Conservation (phyloP, 2,329 filamentous ascomycete genomes). For the Trichocomaceae sp. region DNA sequence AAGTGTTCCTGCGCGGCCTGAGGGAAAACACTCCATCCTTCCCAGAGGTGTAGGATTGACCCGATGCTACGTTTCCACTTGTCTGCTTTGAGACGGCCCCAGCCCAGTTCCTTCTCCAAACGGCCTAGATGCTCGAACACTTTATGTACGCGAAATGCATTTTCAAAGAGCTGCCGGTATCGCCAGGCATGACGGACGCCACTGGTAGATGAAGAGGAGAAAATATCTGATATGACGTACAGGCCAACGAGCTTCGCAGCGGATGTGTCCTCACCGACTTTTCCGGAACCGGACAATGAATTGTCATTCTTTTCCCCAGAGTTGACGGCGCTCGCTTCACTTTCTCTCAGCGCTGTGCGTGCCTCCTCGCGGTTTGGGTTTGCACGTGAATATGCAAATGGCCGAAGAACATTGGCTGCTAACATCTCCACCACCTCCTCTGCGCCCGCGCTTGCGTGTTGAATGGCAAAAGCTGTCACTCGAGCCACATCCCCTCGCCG, state of each 20-base stretch:
- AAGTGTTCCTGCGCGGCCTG: constrained; percentile 67
- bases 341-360: constrained; percentile 21
- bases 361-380: constrained; percentile 47
- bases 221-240: constrained; percentile 72
- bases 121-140: constrained; percentile 70
- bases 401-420: constrained; percentile 70
- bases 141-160: constrained; percentile 58
- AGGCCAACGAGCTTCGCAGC: constrained; percentile 71
- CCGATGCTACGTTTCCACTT: constrained; percentile 76
- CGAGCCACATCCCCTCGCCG: constrained; percentile 80
- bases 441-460: constrained; percentile 74
- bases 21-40: constrained; percentile 61
- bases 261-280: constrained; percentile 57
- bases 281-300: constrained; percentile 27
- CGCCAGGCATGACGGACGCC: constrained; percentile 80
- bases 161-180: constrained; percentile 73
- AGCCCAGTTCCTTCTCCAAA: constrained; percentile 63
- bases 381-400: constrained; percentile 65
- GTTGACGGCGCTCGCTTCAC: constrained; percentile 28
- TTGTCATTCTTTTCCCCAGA: constrained; percentile 31
- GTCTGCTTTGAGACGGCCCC: constrained; percentile 75
- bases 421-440: constrained; percentile 90
- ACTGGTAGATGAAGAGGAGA: constrained; percentile 68
- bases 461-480: constrained; percentile 81
- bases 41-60: constrained; percentile 63